phyloP scores from a whole-genome alignment of 2,329 filamentous ascomycete genomes.

The Pestalotiopsis sp. region DNA sequence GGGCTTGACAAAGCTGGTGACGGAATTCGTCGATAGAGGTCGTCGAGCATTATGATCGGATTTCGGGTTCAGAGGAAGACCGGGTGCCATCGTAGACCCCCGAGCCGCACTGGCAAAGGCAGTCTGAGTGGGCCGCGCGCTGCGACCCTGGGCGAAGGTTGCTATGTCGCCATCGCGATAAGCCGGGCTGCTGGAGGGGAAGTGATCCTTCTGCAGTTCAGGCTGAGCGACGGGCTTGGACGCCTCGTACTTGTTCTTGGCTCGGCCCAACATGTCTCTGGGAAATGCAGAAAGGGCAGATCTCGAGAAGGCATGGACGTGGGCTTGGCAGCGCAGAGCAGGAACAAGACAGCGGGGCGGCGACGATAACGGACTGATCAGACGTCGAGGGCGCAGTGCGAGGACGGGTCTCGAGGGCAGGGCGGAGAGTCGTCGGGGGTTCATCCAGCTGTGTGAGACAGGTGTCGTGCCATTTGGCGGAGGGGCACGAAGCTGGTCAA shows the following conservation, averaged over 20 bases:
- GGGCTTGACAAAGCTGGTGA: constrained; percentile 19
- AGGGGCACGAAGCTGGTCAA: background rate
- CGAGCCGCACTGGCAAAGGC: constrained; percentile 35
- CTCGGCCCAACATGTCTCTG: constrained; percentile 30
- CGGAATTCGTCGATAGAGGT: constrained; percentile 17
- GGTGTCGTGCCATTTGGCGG: constrained; percentile 1
- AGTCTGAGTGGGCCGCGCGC: constrained; percentile 27
- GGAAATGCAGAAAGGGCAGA: constrained; percentile 12
- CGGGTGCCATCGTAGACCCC: constrained; percentile 43
- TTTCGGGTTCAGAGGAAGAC: constrained; percentile 35
- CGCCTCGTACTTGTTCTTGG: constrained; percentile 38
- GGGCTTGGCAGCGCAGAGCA: constrained; percentile 1
- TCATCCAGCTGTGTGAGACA: constrained; percentile 20
- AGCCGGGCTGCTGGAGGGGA: constrained; percentile 60
- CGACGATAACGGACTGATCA: background rate
- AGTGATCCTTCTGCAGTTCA: constrained; percentile 52
- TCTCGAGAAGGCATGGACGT: constrained; percentile 17
- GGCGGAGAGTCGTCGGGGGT: constrained; percentile 20
- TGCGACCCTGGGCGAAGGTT: constrained; percentile 49
- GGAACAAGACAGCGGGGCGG: background rate
- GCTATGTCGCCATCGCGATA: constrained; percentile 50
- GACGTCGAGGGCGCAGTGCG: constrained; percentile 14
- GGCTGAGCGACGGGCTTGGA: constrained; percentile 31
- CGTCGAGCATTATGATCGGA: constrained; percentile 35
- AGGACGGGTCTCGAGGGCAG: constrained; percentile 25